These are phyloP conservation scores for Lithohypha guttulata DNA, from an alignment of 2,329 filamentous ascomycete species.

Conservation along the genomic window DNA sequence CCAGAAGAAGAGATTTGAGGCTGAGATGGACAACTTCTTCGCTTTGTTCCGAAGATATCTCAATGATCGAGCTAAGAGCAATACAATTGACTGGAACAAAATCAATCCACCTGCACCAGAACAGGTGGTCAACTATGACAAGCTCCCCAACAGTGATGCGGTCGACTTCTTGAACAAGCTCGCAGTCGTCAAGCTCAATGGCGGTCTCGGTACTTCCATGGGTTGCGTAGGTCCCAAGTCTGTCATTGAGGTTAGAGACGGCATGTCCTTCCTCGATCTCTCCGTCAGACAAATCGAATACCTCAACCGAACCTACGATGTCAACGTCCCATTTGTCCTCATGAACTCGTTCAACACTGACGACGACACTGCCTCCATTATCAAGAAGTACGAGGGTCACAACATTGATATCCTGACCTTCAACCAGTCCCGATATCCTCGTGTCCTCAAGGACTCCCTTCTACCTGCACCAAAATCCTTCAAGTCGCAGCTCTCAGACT, in stretches of 20 bases:
- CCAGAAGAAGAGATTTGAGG: slow-evolving; percentile 77
- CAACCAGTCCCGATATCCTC: slow-evolving; percentile 98
- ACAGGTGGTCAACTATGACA: slow-evolving; percentile 91
- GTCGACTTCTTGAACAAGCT: slow-evolving; percentile 95
- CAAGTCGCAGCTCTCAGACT: slow-evolving; percentile 82
- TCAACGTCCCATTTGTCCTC: slow-evolving; percentile 94
- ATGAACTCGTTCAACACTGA: slow-evolving; percentile 99
- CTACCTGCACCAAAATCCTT: slow-evolving; percentile 86
- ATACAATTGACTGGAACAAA: slow-evolving; percentile 88
- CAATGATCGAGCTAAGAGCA: slow-evolving; percentile 98
- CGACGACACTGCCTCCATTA: slow-evolving; percentile 93
- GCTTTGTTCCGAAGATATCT: slow-evolving; percentile 95
- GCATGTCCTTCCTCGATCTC: slow-evolving; percentile 99
- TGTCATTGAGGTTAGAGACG: slow-evolving; percentile 97
- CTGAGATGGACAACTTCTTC: slow-evolving; percentile 99
- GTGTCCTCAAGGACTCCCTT: slow-evolving; percentile 95
- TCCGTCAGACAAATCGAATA: slow-evolving; percentile 98
- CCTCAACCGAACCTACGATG: slow-evolving; percentile 94
- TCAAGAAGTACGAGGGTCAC: slow-evolving; percentile 99
- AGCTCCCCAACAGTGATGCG: slow-evolving; percentile 78
- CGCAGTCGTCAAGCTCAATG: slow-evolving; percentile 97
- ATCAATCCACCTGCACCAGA: slow-evolving; percentile 86
- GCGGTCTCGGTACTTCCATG: slow-evolving; percentile 98
- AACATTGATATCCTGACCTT: slow-evolving; percentile 99
- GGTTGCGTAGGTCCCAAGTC: slow-evolving; percentile 98